phyloP scores from a whole-genome alignment of 208 protist genomes.

The Trypanosoma platydactyli region DNA sequence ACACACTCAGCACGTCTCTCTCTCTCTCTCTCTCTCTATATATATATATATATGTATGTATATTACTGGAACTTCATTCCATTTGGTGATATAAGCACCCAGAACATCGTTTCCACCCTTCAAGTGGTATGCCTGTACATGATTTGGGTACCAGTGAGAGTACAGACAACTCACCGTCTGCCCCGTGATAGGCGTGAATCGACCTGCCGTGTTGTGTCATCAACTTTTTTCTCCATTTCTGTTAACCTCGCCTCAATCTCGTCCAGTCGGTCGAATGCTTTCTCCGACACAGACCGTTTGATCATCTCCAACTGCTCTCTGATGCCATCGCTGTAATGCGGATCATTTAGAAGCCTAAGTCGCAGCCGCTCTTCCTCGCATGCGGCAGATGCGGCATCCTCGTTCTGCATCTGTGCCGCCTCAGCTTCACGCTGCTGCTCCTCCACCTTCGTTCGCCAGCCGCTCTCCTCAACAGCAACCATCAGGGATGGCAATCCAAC shows the following conservation, averaged over 20 bases:
- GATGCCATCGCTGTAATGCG: conserved; percentile 66
- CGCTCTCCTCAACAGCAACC: conserved; percentile 47
- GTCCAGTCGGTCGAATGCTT: conserved; percentile 60
- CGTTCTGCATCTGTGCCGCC: conserved; percentile 46
- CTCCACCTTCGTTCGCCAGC: conserved; percentile 75
- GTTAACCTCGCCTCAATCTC: conserved; percentile 72
- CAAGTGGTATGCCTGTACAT: background rate
- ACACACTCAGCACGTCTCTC: too few relatives aligned
- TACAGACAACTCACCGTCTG: conserved; percentile 38
- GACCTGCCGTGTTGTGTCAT: conserved; percentile 20
- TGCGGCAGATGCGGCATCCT: conserved; percentile 37
- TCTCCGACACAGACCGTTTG: conserved; percentile 54
- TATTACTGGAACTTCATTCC: too few relatives aligned
- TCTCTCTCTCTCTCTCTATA: too few relatives aligned
- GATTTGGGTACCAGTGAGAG: too few relatives aligned
- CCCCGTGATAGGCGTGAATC: conserved; percentile 28
- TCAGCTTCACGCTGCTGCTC: conserved; percentile 56
- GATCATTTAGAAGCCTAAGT: conserved; percentile 47
- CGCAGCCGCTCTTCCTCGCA: conserved; percentile 44
- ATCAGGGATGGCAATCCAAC: conserved; percentile 52
- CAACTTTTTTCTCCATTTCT: conserved; percentile 77
- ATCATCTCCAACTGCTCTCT: conserved; percentile 81
- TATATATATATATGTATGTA: too few relatives aligned
- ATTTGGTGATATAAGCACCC: too few relatives aligned
- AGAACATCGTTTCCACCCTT: too few relatives aligned